Percentiles rank a stretch among this genome's conserved stretches.
Evolutionary conservation across 2,329 filamentous ascomycete species (phyloP).

Genomic region (Podosphaera fusca): DNA sequence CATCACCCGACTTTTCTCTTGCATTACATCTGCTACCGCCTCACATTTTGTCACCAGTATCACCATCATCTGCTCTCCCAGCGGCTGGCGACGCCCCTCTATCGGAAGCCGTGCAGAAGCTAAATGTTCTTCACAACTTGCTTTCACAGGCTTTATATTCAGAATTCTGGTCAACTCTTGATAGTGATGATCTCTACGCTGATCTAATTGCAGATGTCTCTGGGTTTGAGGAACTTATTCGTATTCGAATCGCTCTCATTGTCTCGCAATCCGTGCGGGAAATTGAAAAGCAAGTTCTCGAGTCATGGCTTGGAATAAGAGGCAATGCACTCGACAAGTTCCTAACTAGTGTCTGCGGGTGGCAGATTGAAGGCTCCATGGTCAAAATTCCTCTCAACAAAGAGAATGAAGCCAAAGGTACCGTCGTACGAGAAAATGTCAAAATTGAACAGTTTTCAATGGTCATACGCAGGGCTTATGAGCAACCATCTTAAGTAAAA

Average conservation of each 20-base stretch:
- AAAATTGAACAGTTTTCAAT: conserved; percentile 68
- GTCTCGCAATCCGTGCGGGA: conserved; percentile 63
- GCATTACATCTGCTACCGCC: conserved; percentile 83
- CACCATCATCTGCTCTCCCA: conserved; percentile 23
- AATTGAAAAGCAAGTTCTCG: conserved; percentile 41
- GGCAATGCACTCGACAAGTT: conserved; percentile 52
- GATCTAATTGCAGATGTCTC: conserved; percentile 85
- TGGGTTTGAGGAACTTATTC: conserved; percentile 86
- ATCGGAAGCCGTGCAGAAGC: conserved; percentile 60
- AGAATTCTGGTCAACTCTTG: conserved; percentile 78
- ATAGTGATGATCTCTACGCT: conserved; percentile 85
- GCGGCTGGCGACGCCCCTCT: conserved; percentile 42
- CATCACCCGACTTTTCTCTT: conserved; percentile 82
- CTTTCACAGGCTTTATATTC: conserved; percentile 80
- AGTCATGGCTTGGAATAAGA: conserved; percentile 54
- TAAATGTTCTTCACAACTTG: conserved; percentile 45
- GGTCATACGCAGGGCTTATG: conserved; percentile 65
- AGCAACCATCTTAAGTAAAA: conserved; percentile 40
- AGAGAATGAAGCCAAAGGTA: conserved; percentile 92
- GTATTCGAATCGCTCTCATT: conserved; percentile 70
- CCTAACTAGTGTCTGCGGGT: conserved; percentile 64
- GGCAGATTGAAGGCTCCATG: conserved; percentile 42
- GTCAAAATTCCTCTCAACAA: conserved; percentile 76
- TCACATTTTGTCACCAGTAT: conserved; percentile 42
- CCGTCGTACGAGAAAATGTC: conserved; percentile 86